phyloP scores from a whole-genome alignment of 495 filamentous ascomycete species.

The Neurospora intermedia region DNA sequence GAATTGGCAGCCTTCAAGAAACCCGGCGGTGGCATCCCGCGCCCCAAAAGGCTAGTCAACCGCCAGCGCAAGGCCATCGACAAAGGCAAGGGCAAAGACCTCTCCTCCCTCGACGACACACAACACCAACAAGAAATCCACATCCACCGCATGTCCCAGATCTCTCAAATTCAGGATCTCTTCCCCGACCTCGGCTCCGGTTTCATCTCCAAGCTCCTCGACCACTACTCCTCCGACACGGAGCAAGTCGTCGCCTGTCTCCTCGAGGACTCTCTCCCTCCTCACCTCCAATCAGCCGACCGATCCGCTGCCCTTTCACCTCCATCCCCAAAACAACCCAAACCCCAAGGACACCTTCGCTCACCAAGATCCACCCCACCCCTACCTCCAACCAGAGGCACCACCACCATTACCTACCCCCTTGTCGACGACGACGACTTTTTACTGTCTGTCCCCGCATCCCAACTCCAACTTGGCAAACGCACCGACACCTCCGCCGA shows the following conservation, averaged over 20 bases:
- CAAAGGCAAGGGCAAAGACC: slow-evolving; percentile 77
- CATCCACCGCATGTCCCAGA: slow-evolving; percentile 69
- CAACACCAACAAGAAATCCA: slow-evolving; percentile 47
- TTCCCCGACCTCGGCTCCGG: slow-evolving; percentile 82
- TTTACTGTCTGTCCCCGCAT: slow-evolving; percentile 48
- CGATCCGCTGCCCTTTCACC: slow-evolving; percentile 41
- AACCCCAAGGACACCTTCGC: background rate
- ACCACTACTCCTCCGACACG: slow-evolving; percentile 64
- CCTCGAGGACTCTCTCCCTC: slow-evolving; percentile 69
- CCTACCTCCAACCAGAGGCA: slow-evolving; percentile 18
- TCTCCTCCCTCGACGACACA: slow-evolving; percentile 34
- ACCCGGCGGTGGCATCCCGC: slow-evolving; percentile 36
- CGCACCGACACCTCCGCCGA: slow-evolving; percentile 54
- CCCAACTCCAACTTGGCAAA: slow-evolving; percentile 67
- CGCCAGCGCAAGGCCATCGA: slow-evolving; percentile 26
- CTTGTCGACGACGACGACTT: slow-evolving; percentile 61
- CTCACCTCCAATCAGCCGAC: slow-evolving; percentile 45
- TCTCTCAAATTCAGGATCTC: slow-evolving; percentile 82
- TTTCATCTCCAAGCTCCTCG: slow-evolving; percentile 69
- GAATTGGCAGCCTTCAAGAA: slow-evolving; percentile 46
- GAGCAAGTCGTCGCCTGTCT: slow-evolving; percentile 76
- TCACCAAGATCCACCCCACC: slow-evolving; percentile 30
- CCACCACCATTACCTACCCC: slow-evolving; percentile 12
- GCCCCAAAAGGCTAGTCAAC: slow-evolving; percentile 40
- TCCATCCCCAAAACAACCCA: slow-evolving; percentile 10